A percentile compares a stretch with the other conserved stretches of the same genome.
Evolutionary conservation across 768 basidiomycete species (phyloP).

Genomic region (Kwoniella europaea): DNA sequence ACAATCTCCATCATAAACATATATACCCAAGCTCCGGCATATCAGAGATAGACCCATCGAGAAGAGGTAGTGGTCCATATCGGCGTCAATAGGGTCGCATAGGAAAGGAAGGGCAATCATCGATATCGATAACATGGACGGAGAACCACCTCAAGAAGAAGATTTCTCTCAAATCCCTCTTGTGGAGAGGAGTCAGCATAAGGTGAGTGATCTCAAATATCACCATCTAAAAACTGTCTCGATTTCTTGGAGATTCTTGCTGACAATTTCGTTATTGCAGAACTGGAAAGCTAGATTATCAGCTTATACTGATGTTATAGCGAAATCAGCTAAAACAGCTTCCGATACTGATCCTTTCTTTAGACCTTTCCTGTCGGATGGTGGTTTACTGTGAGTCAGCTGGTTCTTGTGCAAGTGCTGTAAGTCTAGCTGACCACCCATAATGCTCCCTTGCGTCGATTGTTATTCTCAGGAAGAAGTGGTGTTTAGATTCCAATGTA

Average conservation of each 20-base stretch:
- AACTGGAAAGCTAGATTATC: slow-evolving; percentile 98
- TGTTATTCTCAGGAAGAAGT: slow-evolving; percentile 69
- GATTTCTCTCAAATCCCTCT: slow-evolving; percentile 83
- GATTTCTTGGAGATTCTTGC: neutral
- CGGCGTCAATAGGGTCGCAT: too few species aligned
- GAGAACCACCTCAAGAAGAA: slow-evolving; percentile 87
- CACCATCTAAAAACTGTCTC: too few species aligned
- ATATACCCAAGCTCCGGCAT: neutral
- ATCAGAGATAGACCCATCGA: neutral
- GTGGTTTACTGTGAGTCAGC: slow-evolving; percentile 65
- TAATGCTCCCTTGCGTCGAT: neutral
- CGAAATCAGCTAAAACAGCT: slow-evolving; percentile 83
- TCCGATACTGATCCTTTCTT: slow-evolving; percentile 95
- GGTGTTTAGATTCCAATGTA: slow-evolving; percentile 84
- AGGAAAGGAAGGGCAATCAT: neutral
- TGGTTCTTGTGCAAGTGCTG: neutral
- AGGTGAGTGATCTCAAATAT: slow-evolving; percentile 57
- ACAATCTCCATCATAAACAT: neutral
- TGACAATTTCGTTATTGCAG: slow-evolving; percentile 46
- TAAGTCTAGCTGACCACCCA: neutral
- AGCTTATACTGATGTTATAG: slow-evolving; percentile 85
- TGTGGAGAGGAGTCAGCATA: slow-evolving; percentile 81
- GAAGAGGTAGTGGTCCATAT: neutral
- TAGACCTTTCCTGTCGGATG: slow-evolving; percentile 79
- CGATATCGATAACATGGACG: slow-evolving; percentile 66